A percentile compares a stretch with the other conserved stretches of the same genome.
Evolutionary conservation across 1,139 yeast genomes (phyloP).

Genomic region (Kluyveromyces sp.): DNA sequence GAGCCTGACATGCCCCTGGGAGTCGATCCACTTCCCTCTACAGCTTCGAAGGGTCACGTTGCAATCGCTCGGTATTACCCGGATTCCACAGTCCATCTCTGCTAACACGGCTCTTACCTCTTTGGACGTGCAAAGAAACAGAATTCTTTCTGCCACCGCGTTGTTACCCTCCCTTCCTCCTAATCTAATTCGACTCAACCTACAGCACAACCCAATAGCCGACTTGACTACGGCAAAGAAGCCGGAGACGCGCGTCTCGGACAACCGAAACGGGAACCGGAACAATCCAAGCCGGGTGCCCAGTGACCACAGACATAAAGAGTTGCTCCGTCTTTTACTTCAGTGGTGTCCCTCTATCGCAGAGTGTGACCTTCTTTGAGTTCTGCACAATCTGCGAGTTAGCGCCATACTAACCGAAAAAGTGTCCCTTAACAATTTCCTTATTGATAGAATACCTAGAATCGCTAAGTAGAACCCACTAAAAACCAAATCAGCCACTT

Average conservation of each 20-base stretch:
- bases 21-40: not conserved
- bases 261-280: not conserved
- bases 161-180: slow-evolving; percentile 5
- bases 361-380: slow-evolving; percentile 7
- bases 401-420: too few species aligned
- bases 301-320: not conserved
- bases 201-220: not conserved
- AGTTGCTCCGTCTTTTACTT: slow-evolving; percentile 7
- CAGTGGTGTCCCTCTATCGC: slow-evolving; percentile 9
- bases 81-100: slow-evolving; percentile 1
- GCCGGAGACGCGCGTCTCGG: too few species aligned
- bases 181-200: slow-evolving; percentile 3
- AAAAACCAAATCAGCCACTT: too few species aligned
- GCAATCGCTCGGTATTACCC: not conserved
- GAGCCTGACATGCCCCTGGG: slow-evolving; percentile 1
- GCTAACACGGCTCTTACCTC: slow-evolving; percentile 1
- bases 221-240: not conserved
- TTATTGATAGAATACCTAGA: not conserved
- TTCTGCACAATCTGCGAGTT: too few species aligned
- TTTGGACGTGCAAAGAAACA: slow-evolving; percentile 3
- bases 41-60: slow-evolving; percentile 6
- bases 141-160: slow-evolving; percentile 2
- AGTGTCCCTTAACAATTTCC: too few species aligned
- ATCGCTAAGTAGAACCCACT: not conserved
- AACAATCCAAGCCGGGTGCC: too few species aligned